Evolutionary conservation across 305 asterid species (phyloP).

Genomic region (Withania somnifera): DNA sequence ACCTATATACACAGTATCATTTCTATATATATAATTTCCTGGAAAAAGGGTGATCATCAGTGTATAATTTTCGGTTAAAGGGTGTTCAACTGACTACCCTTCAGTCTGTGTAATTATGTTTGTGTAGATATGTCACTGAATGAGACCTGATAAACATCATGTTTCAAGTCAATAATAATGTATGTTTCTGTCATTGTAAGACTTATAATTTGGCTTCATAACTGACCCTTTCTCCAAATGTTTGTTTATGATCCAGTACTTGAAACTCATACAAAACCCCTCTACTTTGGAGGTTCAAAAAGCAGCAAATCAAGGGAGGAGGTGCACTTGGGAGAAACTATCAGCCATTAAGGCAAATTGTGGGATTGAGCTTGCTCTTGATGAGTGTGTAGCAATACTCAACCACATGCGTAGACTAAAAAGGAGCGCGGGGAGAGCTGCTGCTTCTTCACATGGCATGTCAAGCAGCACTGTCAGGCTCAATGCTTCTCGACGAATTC

Average conservation of each 20-base stretch:
- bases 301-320: slow-evolving; percentile 66
- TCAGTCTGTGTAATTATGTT: too few species aligned
- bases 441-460: slow-evolving; percentile 42
- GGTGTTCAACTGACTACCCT: neutral
- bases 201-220: neutral
- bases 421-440: slow-evolving; percentile 58
- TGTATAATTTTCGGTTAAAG: neutral
- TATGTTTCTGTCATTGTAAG: neutral
- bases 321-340: slow-evolving; percentile 85
- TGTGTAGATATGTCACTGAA: neutral
- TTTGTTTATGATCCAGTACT: slow-evolving; percentile 30
- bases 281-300: slow-evolving; percentile 59
- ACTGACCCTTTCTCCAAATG: neutral
- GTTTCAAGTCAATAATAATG: neutral
- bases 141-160: neutral
- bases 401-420: slow-evolving; percentile 63
- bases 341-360: slow-evolving; percentile 68
- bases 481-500: slow-evolving; percentile 53
- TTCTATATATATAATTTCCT: too few species aligned
- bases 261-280: slow-evolving; percentile 64
- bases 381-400: slow-evolving; percentile 59
- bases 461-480: slow-evolving; percentile 26
- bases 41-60: neutral
- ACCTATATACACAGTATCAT: neutral
- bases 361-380: slow-evolving; percentile 69